Conservation (phyloP, 2,329 filamentous ascomycete species). For the Rhexocercosporidium sp. region DNA sequence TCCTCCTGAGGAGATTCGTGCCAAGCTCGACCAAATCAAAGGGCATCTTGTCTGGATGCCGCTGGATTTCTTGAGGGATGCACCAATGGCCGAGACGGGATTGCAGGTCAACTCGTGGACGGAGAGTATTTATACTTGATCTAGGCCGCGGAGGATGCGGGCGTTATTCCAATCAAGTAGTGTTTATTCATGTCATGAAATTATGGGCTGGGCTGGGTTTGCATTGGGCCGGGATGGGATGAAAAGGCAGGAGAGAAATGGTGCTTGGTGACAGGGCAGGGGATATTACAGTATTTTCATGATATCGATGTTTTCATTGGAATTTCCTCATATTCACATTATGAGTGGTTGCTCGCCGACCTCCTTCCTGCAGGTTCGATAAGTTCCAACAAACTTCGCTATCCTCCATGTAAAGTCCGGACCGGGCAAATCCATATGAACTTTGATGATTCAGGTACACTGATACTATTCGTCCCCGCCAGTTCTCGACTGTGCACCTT, state of each 20-base stretch:
- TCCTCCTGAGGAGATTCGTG: conserved; percentile 72
- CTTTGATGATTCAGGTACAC: too few species aligned
- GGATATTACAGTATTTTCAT: neutral
- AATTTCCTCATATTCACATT: neutral
- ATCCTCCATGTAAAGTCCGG: too few species aligned
- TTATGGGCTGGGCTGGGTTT: neutral
- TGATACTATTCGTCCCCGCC: too few species aligned
- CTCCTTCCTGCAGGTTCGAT: too few species aligned
- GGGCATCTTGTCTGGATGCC: conserved; percentile 97
- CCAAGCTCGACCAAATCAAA: conserved; percentile 78
- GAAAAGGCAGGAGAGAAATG: neutral
- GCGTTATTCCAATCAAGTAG: neutral
- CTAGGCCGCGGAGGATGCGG: neutral
- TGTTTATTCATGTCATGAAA: neutral
- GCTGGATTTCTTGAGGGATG: conserved; percentile 83
- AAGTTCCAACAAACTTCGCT: too few species aligned
- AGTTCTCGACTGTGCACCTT: too few species aligned
- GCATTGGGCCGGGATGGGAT: neutral
- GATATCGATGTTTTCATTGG: neutral
- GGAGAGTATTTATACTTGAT: conserved; percentile 80
- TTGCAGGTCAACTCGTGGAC: conserved; percentile 86
- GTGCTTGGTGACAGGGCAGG: neutral
- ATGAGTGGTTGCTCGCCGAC: too few species aligned
- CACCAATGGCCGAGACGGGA: conserved; percentile 87
- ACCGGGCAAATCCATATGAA: too few species aligned